These are phyloP conservation scores for Sarocladium strictum DNA, from an alignment of 2,329 filamentous ascomycete genomes.

Conservation along the genomic window DNA sequence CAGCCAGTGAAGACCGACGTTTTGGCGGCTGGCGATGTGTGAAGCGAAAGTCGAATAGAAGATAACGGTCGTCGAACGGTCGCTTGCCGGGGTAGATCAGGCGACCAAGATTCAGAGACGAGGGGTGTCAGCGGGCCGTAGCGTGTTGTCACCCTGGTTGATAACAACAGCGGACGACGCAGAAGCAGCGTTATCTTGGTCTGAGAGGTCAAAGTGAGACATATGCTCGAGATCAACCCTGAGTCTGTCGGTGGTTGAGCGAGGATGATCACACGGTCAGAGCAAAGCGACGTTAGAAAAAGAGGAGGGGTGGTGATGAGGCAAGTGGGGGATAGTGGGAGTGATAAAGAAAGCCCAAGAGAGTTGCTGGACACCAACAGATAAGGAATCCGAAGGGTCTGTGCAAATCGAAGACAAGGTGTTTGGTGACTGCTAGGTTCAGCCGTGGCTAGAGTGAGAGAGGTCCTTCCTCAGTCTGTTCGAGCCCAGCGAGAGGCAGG, in stretches of 20 bases:
- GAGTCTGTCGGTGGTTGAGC: not conserved
- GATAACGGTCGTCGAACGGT: not conserved
- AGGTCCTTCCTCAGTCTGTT: not conserved
- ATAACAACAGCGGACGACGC: not conserved
- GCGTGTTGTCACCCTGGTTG: not conserved
- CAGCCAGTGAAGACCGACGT: not conserved
- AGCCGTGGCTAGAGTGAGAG: not conserved
- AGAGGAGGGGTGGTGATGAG: not conserved
- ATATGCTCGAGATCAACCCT: not conserved
- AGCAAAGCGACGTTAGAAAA: not conserved
- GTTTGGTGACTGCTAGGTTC: not conserved
- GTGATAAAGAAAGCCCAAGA: not conserved
- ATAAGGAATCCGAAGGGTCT: not conserved
- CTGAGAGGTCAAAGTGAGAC: constrained; percentile 1
- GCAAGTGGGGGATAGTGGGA: not conserved
- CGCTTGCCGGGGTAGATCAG: not conserved
- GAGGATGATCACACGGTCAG: not conserved
- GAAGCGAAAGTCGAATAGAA: not conserved
- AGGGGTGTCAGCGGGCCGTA: constrained; percentile 8
- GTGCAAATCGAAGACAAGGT: not conserved
- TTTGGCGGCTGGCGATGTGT: not conserved
- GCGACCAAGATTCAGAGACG: not conserved
- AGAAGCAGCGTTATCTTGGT: not conserved
- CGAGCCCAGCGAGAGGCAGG: not conserved
- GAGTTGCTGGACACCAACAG: not conserved